Base-by-base conservation (phyloP, 495 filamentous ascomycete genomes). In the Usnea hakonensis region DNA sequence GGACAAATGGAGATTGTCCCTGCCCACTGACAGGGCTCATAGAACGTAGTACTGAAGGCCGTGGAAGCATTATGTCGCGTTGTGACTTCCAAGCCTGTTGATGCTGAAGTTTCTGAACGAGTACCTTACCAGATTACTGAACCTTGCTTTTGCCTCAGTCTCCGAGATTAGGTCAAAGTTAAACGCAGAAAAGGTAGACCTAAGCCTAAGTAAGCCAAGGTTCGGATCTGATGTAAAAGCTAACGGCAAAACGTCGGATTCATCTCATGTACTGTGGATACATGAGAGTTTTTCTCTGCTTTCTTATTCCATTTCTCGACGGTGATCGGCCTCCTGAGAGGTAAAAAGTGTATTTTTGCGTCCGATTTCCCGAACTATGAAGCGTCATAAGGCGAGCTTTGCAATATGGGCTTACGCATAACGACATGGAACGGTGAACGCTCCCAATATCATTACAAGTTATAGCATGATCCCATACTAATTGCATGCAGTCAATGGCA, bases 371-470 rank as follows among this genome's bases (percentile, higher is more conserved):
- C 23, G 44, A 64, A 57, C 23, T 26, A 69, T 69, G 69, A 70
- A 63, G 66, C 69, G 65, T 38, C 60, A 36, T 44, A 72, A 69
- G 55, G 36, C 8, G 26, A 17, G 16, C 19, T 13, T 38, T 36
- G 33, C 56, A 73, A 55, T 37, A 91, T 91, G 89, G 85, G 81
- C 61, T 78, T 93, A 65, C 84, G 89, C 61, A 89, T 93, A 65
- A 93, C 88, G n/a, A 90, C 89, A 48, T 92, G 91, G 91, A 96
- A 96, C 76, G 88, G 88, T 90, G 73, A 67, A 81, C 67, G 28
- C 17, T 21, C 46, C 36, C 46, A 16, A 16, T 13, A 19, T 36
- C 50, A 60, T 37, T 38, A 26, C n/a, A 23, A 32, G 28, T 10
- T 26, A 40, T 13, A 67, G 54, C 69, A 65, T 71, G 55, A 67